Conservation (phyloP, 2,329 filamentous ascomycete genomes). For the Beauveria varroae region DNA sequence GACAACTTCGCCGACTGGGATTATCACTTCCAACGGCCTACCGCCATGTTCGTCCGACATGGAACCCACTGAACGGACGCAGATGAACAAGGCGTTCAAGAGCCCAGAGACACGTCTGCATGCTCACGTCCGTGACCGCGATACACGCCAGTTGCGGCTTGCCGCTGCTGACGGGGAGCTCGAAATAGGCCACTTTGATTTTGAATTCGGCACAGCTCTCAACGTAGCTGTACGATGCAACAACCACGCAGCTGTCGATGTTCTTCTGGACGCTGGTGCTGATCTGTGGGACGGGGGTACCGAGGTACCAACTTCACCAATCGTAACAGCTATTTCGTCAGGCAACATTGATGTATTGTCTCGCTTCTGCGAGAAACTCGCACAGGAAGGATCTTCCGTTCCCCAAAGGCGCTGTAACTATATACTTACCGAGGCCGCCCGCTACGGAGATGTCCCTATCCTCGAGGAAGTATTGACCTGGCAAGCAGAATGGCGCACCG, state of each 20-base stretch:
- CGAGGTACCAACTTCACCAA: background rate
- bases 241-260: conserved; percentile 2
- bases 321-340: background rate
- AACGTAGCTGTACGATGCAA: conserved; percentile 6
- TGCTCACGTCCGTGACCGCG: conserved; percentile 3
- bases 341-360: background rate
- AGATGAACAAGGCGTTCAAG: conserved; percentile 1
- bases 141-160: conserved; percentile 2
- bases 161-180: background rate
- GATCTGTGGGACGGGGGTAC: background rate
- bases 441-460: background rate
- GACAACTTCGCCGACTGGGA: background rate
- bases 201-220: background rate
- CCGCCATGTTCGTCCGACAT: background rate
- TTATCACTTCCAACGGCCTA: background rate
- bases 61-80: background rate
- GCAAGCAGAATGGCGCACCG: background rate
- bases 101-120: conserved; percentile 2
- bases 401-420: background rate
- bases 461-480: conserved; percentile 1
- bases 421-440: conserved; percentile 1
- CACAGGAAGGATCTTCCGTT: background rate
- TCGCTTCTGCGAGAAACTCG: background rate
- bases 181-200: conserved; percentile 3
- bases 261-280: conserved; percentile 6